phyloP scores from a whole-genome alignment of 306 rosid genomes.

The Vigna mungo region DNA sequence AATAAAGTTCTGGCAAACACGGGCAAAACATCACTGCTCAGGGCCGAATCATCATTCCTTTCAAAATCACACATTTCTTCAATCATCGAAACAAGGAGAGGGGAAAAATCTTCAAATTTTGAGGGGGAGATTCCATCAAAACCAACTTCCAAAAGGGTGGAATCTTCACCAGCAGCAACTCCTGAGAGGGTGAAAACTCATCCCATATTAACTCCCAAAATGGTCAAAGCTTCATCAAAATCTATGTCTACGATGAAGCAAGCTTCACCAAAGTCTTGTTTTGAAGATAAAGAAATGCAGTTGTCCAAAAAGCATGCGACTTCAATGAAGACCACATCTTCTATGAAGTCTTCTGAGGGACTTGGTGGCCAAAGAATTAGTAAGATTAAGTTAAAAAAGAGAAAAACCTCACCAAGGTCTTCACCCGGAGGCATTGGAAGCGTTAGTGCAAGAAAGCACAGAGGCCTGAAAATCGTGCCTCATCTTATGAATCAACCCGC shows the following conservation, averaged over 20 bases:
- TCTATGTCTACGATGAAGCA: constrained; percentile 37
- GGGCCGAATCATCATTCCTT: constrained; percentile 42
- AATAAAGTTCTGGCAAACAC: constrained; percentile 39
- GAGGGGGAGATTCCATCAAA: constrained; percentile 41
- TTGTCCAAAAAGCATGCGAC: constrained; percentile 48
- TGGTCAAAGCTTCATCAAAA: constrained; percentile 29
- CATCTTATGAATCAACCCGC: constrained; percentile 31
- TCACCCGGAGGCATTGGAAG: constrained; percentile 47
- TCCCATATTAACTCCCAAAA: constrained; percentile 7
- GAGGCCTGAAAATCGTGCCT: constrained; percentile 49
- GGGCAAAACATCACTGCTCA: constrained; percentile 47
- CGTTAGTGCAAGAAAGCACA: constrained; percentile 48
- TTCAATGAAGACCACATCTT: constrained; percentile 44
- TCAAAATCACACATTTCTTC: constrained; percentile 19
- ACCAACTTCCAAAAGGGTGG: constrained; percentile 25
- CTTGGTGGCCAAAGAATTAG: constrained; percentile 38
- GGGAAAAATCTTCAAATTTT: constrained; percentile 28
- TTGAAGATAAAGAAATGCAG: constrained; percentile 49
- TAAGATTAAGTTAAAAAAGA: constrained; percentile 54
- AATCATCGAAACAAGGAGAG: constrained; percentile 47
- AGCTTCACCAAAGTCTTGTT: constrained; percentile 46
- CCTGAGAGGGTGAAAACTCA: constrained; percentile 7
- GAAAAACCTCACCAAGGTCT: constrained; percentile 49
- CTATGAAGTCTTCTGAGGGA: constrained; percentile 38
- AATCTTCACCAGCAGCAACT: background rate